phyloP scores from a whole-genome alignment of 768 basidiomycete genomes.

The Kockovaella imperatae region DNA sequence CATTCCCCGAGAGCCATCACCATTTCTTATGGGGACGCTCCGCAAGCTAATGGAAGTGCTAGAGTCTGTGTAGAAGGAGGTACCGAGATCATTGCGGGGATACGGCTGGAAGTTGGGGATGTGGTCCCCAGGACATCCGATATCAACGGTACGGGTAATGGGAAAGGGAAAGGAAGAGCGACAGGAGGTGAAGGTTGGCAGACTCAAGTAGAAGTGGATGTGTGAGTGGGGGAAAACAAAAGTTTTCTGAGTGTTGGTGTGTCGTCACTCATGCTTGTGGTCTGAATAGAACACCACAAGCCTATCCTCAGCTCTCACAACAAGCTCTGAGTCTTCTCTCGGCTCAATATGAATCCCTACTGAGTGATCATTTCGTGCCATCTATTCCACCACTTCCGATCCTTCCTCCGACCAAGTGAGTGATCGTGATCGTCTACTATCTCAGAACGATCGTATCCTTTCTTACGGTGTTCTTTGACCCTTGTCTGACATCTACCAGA shows the following conservation, averaged over 20 bases:
- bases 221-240: constrained; percentile 25
- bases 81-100: constrained; percentile 41
- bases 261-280: background rate
- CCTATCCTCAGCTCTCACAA: constrained; percentile 25
- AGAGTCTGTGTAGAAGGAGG: constrained; percentile 26
- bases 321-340: constrained; percentile 18
- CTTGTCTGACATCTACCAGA: constrained; percentile 9
- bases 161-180: constrained; percentile 10
- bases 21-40: constrained; percentile 37
- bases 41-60: constrained; percentile 39
- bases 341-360: constrained; percentile 25
- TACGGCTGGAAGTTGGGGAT: constrained; percentile 41
- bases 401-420: constrained; percentile 31
- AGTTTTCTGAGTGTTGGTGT: background rate
- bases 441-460: no score
- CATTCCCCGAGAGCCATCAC: constrained; percentile 25
- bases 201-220: constrained; percentile 40
- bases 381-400: constrained; percentile 39
- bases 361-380: constrained; percentile 39
- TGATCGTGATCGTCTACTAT: no score
- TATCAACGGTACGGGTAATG: no score
- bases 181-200: constrained; percentile 28
- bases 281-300: constrained; percentile 34
- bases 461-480: background rate
- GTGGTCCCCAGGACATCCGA: constrained; percentile 2